phyloP scores from a whole-genome alignment of 345 rosid species.

The Bruguiera parviflora region DNA sequence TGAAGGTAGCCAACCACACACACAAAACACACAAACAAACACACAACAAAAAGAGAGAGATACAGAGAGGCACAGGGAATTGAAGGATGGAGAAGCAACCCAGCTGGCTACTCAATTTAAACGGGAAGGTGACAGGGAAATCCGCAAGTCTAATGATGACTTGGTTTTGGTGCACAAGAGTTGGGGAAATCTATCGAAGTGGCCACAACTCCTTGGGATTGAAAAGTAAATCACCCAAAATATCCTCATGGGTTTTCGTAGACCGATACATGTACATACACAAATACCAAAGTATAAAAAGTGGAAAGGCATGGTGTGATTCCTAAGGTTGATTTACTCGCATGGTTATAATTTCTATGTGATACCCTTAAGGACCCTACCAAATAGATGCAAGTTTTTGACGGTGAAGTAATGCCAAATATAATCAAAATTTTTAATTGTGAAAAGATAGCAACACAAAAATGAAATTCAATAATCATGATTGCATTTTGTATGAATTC shows the following conservation, averaged over 20 bases:
- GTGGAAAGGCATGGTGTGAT: constrained; percentile 6
- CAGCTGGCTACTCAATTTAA: constrained; percentile 23
- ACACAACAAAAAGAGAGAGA: neutral
- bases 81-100: constrained; percentile 12
- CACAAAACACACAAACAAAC: no score
- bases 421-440: no score
- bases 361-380: neutral
- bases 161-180: constrained; percentile 23
- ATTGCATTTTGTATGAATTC: no score
- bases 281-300: neutral
- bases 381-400: neutral
- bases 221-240: neutral
- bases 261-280: neutral
- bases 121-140: constrained; percentile 22
- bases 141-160: constrained; percentile 29
- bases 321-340: constrained; percentile 27
- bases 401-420: neutral
- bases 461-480: no score
- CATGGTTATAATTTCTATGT: constrained; percentile 16
- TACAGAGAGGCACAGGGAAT: neutral
- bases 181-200: constrained; percentile 28
- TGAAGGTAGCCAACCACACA: neutral
- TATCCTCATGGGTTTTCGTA: constrained; percentile 29
- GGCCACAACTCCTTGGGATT: constrained; percentile 3
- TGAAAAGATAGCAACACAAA: no score